Evolutionary conservation across 163 green algal species (phyloP).

Genomic region (Volvox carteri): DNA sequence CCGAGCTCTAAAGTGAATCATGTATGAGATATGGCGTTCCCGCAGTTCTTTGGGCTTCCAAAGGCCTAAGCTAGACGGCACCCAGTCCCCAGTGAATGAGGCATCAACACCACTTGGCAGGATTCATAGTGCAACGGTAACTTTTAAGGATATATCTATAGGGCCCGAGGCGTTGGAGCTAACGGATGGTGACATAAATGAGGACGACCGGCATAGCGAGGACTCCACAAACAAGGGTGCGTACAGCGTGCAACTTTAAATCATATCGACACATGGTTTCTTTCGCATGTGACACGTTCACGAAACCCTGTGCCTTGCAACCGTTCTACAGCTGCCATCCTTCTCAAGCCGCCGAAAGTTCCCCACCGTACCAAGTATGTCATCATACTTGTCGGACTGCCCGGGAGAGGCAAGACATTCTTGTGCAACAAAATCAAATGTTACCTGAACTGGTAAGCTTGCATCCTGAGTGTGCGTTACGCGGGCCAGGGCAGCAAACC

Average conservation of each 20-base stretch:
- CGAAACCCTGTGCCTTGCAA: not conserved
- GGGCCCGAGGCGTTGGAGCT: not conserved
- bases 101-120: not conserved
- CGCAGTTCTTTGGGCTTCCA: not conserved
- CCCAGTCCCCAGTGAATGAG: conserved; percentile 4
- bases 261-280: not conserved
- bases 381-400: conserved; percentile 94
- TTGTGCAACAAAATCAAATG: conserved; percentile 96
- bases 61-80: not conserved
- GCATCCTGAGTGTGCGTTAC: too few species aligned
- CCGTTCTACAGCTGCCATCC: conserved; percentile 4
- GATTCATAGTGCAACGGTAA: conserved; percentile 3
- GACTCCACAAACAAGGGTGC: conserved; percentile 45
- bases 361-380: conserved; percentile 70
- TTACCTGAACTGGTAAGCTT: conserved; percentile 93
- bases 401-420: conserved; percentile 96
- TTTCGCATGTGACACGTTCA: not conserved
- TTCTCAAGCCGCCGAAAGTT: not conserved
- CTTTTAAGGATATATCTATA: conserved; percentile 47
- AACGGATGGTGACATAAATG: not conserved
- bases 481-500: not conserved
- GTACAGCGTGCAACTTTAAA: not conserved
- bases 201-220: conserved; percentile 30
- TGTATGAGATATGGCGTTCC: conserved; percentile 46
- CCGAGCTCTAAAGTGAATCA: not conserved